Conservation (phyloP, 306 rosid species). For the Biancaea sappan region DNA sequence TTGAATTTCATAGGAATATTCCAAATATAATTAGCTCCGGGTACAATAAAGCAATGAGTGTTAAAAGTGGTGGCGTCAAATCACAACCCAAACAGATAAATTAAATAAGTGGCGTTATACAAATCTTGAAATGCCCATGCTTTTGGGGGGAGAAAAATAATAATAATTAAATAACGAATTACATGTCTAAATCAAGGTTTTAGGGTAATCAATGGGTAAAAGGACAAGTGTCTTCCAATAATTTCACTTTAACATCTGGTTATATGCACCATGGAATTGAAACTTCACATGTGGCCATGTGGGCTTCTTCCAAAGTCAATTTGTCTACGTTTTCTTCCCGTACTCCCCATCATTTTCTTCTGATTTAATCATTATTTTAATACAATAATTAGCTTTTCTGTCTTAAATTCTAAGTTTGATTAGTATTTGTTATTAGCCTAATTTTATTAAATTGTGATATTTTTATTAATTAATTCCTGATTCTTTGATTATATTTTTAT, state of each 20-base stretch:
- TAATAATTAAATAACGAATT: background rate
- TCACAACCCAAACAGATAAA: background rate
- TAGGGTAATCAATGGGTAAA: background rate
- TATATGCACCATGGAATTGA: background rate
- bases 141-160: background rate
- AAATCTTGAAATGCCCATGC: background rate
- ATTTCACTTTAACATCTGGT: background rate
- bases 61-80: background rate
- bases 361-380: too few species aligned
- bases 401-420: too few species aligned
- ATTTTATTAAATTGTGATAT: too few species aligned
- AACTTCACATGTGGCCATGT: background rate
- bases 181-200: background rate
- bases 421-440: too few species aligned
- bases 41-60: background rate
- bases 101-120: background rate
- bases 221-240: background rate
- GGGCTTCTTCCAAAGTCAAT: background rate
- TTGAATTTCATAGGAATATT: constrained; percentile 6
- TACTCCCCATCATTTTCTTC: too few species aligned
- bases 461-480: too few species aligned
- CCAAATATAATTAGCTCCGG: background rate
- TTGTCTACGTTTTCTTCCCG: background rate
- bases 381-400: too few species aligned
- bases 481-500: too few species aligned